A percentile compares a stretch with the other conserved stretches of the same genome.
Conservation (phyloP, 2,329 filamentous ascomycete species). For the Lasiodiplodia citricola region DNA sequence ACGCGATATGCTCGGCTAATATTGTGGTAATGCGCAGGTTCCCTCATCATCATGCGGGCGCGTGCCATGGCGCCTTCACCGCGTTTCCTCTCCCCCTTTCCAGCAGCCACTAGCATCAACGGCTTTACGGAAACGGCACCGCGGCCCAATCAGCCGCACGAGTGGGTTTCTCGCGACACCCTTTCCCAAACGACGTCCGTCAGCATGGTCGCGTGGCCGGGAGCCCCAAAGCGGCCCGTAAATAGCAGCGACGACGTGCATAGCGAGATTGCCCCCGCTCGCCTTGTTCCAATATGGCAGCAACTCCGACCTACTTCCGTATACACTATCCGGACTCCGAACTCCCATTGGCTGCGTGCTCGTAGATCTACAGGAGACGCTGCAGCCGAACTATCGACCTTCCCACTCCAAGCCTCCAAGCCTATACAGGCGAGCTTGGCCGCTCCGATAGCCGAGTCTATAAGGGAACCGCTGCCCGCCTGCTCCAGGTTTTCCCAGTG, state of each 20-base stretch:
- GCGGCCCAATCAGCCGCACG: slow-evolving; percentile 1
- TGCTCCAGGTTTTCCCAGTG: background rate
- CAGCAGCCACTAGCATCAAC: background rate
- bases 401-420: slow-evolving; percentile 3
- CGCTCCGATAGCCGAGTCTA: background rate
- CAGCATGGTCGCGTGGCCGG: slow-evolving; percentile 10
- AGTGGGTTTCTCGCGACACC: background rate
- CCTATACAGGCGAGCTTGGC: slow-evolving; percentile 17
- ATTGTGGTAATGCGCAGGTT: too few species aligned
- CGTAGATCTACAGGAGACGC: slow-evolving; percentile 18
- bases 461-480: slow-evolving; percentile 5
- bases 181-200: slow-evolving; percentile 1
- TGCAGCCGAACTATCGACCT: slow-evolving; percentile 11
- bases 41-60: background rate
- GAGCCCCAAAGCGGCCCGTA: background rate
- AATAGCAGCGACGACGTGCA: background rate
- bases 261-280: slow-evolving; percentile 16
- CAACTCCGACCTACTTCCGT: slow-evolving; percentile 3
- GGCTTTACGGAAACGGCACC: slow-evolving; percentile 9
- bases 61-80: background rate
- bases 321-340: background rate
- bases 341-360: background rate
- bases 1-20: background rate
- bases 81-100: slow-evolving; percentile 6
- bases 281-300: background rate